Evolutionary conservation across 108 stramenopile species (phyloP).

Genomic region (Cyclotella cryptica): DNA sequence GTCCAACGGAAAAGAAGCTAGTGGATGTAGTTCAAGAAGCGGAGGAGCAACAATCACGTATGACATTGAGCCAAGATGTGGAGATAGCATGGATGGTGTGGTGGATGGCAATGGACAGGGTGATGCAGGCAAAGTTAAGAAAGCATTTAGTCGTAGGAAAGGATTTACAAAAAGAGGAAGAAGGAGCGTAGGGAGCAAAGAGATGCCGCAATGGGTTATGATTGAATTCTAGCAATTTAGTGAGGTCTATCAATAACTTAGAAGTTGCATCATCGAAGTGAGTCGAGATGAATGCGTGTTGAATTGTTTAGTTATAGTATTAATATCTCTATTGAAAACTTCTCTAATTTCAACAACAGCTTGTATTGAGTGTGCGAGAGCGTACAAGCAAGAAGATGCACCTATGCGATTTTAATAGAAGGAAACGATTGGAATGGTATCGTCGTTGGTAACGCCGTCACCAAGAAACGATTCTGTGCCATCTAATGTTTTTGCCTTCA

Average conservation of each 20-base stretch:
- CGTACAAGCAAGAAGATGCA: neutral
- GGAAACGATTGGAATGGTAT: neutral
- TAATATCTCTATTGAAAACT: too few species aligned
- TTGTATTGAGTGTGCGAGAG: too few species aligned
- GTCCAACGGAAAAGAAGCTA: constrained; percentile 68
- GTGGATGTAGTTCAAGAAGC: constrained; percentile 81
- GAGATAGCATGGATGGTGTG: constrained; percentile 62
- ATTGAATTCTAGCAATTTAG: too few species aligned
- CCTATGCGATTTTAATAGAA: neutral
- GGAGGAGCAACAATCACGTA: constrained; percentile 78
- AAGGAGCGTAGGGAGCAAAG: constrained; percentile 62
- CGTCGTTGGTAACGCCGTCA: neutral
- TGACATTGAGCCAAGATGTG: constrained; percentile 72
- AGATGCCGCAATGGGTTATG: constrained; percentile 21
- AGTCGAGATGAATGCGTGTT: too few species aligned
- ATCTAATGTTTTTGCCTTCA: constrained; percentile 5
- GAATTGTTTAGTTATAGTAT: too few species aligned
- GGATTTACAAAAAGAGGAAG: constrained; percentile 90
- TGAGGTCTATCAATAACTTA: too few species aligned
- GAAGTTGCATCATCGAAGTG: too few species aligned
- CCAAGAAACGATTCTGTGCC: too few species aligned
- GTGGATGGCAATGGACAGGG: constrained; percentile 25
- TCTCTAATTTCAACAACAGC: too few species aligned
- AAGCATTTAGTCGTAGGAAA: constrained; percentile 83
- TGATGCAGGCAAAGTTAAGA: constrained; percentile 69